Conservation (phyloP, 176 grass and related monocot species). For the Triticum turgidum region DNA sequence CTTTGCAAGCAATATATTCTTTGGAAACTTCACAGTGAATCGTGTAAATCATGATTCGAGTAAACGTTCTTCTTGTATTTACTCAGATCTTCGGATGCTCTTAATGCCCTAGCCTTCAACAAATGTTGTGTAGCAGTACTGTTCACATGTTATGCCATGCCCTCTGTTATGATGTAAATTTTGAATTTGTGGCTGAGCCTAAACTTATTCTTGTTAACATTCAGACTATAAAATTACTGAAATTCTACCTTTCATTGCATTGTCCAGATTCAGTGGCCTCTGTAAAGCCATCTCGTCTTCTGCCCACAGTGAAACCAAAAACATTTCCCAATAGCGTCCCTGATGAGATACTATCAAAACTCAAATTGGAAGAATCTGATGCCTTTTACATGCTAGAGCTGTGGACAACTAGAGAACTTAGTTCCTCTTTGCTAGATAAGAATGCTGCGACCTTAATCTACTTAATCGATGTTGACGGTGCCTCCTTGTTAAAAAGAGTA, state of each 20-base stretch:
- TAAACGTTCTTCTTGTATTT: neutral
- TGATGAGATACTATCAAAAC: conserved; percentile 43
- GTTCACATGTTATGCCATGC: too few relatives aligned
- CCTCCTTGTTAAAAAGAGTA: conserved; percentile 77
- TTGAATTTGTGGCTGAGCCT: neutral
- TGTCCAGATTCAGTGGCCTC: conserved; percentile 63
- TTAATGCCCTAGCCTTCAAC: too few relatives aligned
- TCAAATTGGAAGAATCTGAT: conserved; percentile 50
- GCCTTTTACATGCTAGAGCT: conserved; percentile 78
- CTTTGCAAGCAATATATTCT: neutral
- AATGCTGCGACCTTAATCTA: conserved; percentile 65
- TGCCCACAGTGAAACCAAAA: conserved; percentile 48
- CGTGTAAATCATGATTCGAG: neutral
- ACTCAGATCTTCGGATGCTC: neutral
- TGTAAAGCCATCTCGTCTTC: conserved; percentile 61
- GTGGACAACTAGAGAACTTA: conserved; percentile 70
- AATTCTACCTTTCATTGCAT: neutral
- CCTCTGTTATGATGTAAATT: neutral
- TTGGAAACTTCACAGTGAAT: neutral
- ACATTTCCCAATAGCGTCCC: conserved; percentile 44
- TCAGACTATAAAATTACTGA: neutral
- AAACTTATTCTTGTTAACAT: neutral
- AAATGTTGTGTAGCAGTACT: too few relatives aligned
- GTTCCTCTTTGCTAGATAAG: conserved; percentile 65
- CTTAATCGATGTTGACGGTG: conserved; percentile 58